Percentiles rank a stretch among this genome's conserved stretches.
These are phyloP conservation scores for Arctium minus DNA, from an alignment of 129 eudicot genomes.

Conservation along the genomic window DNA sequence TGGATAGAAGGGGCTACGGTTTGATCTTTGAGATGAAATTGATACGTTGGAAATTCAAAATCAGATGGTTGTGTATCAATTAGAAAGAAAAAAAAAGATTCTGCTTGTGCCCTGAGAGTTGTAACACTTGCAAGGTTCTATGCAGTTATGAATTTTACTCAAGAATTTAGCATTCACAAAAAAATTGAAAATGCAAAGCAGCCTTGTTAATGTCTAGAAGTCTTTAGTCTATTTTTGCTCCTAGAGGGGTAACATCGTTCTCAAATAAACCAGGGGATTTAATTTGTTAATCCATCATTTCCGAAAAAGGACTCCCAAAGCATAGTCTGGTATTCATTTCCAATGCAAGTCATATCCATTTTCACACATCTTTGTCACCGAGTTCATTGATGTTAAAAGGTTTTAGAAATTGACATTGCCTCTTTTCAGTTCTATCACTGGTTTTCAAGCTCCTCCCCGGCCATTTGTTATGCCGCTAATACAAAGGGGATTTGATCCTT, in stretches of 20 bases:
- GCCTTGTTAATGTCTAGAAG: not conserved
- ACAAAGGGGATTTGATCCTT: not conserved
- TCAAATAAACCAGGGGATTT: not conserved
- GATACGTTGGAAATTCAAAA: not conserved
- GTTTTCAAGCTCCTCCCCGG: not conserved
- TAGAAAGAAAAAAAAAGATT: not conserved
- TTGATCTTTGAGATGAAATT: conserved; percentile 1
- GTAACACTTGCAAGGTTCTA: not conserved
- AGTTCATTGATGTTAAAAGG: not conserved
- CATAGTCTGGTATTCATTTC: not conserved
- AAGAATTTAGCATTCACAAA: not conserved
- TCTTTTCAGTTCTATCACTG: not conserved
- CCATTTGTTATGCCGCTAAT: not conserved
- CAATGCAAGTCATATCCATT: not conserved
- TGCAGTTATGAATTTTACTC: not conserved
- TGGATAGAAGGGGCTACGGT: not conserved
- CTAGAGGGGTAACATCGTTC: not conserved
- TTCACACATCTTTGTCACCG: not conserved
- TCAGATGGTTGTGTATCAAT: conserved; percentile 7
- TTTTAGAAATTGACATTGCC: not conserved
- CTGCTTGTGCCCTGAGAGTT: not conserved
- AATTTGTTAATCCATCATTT: not conserved
- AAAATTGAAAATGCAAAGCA: not conserved
- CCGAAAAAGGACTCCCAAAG: not conserved
- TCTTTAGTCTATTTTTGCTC: not conserved